Evolutionary conservation across 805 yeast species (phyloP), one percentile per base, ranked within the genome.

Genomic region (Lipomyces orientalis): DNA sequence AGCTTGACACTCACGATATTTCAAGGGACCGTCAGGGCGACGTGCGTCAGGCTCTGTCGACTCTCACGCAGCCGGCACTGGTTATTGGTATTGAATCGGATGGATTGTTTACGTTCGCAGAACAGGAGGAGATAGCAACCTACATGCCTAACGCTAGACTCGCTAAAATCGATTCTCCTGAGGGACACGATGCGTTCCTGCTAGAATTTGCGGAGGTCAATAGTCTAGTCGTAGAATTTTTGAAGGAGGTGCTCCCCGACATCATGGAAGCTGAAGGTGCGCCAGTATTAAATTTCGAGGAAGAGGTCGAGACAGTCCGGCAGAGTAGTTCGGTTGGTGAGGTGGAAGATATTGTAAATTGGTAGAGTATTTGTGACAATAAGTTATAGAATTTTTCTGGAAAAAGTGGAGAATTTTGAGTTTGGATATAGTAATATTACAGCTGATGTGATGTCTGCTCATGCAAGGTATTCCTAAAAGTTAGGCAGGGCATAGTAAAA

Each of bases 161-260:
- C 71, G 87, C 88, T 72, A 87, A 87, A 74, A 88, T 95, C 55
- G 86, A 90, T 70, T 93, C 98, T 0, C 95, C 94, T 12, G 99
- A 95, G 74, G 99, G 99, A 19, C 99, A 95, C 76, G 99, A 95
- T 81, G 99, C 98, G 1, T 95, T 95, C 76, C 80, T 95, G 68
- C 82, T 95, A 59, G 99, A 95, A 78, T 95, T 95, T 78, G 89
- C 87, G 60, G 86, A 87, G 61, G 92, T 95, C 65, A 91, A 95
- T 77, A 82, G 85, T 49, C 81, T 89, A 71, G 87, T 96, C 62
- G 79, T 85, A 56, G 85, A 85, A 2, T 95, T 94, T 78, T 82
- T 94, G 75, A 79, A 79, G 31, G 78, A 80, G 54, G 81, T 87
- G 64, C 79, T 89, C 64, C 83, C 88, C 1, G 90, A 87, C 35